phyloP scores from a whole-genome alignment of 345 rosid genomes.

The Capsella bursapastoris region DNA sequence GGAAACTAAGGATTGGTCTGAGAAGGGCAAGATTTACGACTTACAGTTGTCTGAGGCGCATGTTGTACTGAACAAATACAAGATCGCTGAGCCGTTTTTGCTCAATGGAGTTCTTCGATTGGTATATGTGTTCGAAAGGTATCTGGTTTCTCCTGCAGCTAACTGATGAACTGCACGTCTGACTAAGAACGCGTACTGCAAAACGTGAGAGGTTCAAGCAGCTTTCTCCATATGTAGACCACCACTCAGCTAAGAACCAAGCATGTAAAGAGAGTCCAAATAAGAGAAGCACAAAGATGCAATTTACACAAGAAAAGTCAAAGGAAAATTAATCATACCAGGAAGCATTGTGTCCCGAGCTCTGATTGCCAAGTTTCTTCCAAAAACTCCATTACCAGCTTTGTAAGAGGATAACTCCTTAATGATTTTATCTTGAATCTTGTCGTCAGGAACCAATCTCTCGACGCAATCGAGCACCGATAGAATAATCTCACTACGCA shows the following conservation, averaged over 20 bases:
- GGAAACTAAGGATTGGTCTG: conserved; percentile 8
- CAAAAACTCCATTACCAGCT: conserved; percentile 75
- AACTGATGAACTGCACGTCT: conserved; percentile 64
- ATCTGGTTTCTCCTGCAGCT: conserved; percentile 51
- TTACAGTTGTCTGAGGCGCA: conserved; percentile 71
- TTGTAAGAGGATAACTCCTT: conserved; percentile 71
- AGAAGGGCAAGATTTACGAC: conserved; percentile 30
- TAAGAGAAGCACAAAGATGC: background rate
- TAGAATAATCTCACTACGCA: conserved; percentile 58
- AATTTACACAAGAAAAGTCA: background rate
- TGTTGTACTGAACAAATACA: conserved; percentile 80
- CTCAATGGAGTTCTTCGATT: conserved; percentile 73
- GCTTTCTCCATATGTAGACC: conserved; percentile 92
- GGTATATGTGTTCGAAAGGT: conserved; percentile 57
- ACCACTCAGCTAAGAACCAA: conserved; percentile 80
- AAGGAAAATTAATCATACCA: conserved; percentile 49
- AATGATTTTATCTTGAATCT: conserved; percentile 70
- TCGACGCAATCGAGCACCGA: conserved; percentile 80
- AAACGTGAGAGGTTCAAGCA: conserved; percentile 87
- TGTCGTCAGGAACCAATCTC: conserved; percentile 65
- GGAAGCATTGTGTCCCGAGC: conserved; percentile 80
- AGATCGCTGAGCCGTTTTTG: conserved; percentile 70
- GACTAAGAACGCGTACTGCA: conserved; percentile 76
- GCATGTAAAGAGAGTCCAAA: conserved; percentile 12
- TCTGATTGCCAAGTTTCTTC: conserved; percentile 86